A percentile compares a stretch with the other conserved stretches of the same genome.
These are phyloP conservation scores for Coemansia guatemalensis DNA, from an alignment of 192 early-diverging fungal genomes.

Conservation along the genomic window DNA sequence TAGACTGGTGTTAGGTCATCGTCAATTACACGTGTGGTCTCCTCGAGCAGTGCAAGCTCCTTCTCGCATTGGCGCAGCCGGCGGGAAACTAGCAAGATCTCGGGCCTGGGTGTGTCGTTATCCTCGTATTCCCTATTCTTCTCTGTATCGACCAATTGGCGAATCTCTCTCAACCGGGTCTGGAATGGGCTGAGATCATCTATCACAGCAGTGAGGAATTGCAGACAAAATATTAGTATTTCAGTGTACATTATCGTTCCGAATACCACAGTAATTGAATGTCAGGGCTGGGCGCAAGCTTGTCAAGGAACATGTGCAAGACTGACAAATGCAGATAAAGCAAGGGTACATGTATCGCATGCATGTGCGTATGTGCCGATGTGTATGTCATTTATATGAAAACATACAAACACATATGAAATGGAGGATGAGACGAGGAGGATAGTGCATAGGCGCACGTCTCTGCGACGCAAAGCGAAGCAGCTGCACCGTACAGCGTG, in stretches of 20 bases:
- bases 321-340: not conserved
- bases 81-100: constrained; percentile 41
- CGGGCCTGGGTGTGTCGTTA: constrained; percentile 15
- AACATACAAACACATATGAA: not conserved
- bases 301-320: not conserved
- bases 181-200: constrained; percentile 63
- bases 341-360: constrained; percentile 1
- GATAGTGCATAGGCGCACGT: not conserved
- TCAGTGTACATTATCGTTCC: not conserved
- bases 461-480: not conserved
- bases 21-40: constrained; percentile 62
- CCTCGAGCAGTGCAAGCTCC: constrained; percentile 49
- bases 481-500: not conserved
- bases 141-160: constrained; percentile 55
- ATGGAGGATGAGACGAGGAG: too few relatives aligned
- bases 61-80: constrained; percentile 54
- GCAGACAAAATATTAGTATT: not conserved
- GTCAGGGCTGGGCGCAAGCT: not conserved
- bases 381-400: not conserved
- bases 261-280: constrained; percentile 5
- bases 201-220: constrained; percentile 16
- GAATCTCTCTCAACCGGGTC: constrained; percentile 60
- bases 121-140: constrained; percentile 32
- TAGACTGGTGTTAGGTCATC: constrained; percentile 74
- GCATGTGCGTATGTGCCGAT: not conserved